phyloP scores from a whole-genome alignment of 2,329 filamentous ascomycete species.

The Trichophyton schoenleinii region DNA sequence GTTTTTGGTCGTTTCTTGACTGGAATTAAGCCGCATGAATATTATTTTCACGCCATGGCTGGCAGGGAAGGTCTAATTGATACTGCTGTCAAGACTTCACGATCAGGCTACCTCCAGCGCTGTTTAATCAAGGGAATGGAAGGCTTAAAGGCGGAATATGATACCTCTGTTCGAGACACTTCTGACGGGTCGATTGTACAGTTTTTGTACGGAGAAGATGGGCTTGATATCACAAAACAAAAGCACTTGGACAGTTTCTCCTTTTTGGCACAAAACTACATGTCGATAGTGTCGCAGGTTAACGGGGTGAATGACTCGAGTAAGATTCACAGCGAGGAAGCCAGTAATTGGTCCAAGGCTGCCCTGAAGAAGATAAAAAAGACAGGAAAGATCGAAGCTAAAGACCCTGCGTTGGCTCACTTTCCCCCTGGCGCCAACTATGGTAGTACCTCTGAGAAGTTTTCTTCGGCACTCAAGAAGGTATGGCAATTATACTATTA shows the following conservation, averaged over 20 bases:
- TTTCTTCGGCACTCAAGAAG: conserved; percentile 56
- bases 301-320: conserved; percentile 48
- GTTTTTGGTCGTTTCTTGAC: conserved; percentile 95
- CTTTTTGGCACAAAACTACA: conserved; percentile 76
- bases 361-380: conserved; percentile 71
- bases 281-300: conserved; percentile 65
- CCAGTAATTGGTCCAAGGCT: conserved; percentile 47
- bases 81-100: conserved; percentile 95
- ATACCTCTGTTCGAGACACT: conserved; percentile 76
- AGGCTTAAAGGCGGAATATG: conserved; percentile 80
- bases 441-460: conserved; percentile 81
- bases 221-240: conserved; percentile 85
- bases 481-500: conserved; percentile 23
- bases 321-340: conserved; percentile 54
- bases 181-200: conserved; percentile 87
- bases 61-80: conserved; percentile 96
- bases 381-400: conserved; percentile 51
- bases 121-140: conserved; percentile 99
- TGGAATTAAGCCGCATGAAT: conserved; percentile 91
- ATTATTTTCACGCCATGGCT: conserved; percentile 99
- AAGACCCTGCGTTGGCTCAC: conserved; percentile 61
- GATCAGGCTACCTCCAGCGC: conserved; percentile 89
- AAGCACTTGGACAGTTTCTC: conserved; percentile 83
- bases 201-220: conserved; percentile 94
- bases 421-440: conserved; percentile 61